A percentile compares a stretch with the other conserved stretches of the same genome.
Evolutionary conservation across 352 stramenopile species (phyloP).

Genomic region (Phytophthora hybrid): DNA sequence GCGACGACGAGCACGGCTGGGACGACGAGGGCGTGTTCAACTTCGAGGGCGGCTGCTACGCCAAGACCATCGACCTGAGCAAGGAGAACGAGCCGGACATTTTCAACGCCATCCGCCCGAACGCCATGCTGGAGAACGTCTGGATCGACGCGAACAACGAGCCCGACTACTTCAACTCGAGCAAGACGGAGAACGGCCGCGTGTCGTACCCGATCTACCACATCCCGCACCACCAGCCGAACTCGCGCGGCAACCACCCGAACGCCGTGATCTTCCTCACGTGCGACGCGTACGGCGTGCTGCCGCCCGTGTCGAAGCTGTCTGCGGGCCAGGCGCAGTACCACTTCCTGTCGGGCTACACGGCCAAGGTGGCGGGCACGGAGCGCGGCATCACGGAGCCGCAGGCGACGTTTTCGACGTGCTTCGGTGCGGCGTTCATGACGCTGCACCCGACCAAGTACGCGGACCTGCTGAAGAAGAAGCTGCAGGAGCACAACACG

Average conservation of each 20-base stretch:
- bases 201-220: conserved; percentile 99
- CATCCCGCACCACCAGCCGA: conserved; percentile 95
- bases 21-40: conserved; percentile 99
- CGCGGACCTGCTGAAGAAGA: conserved; percentile 96
- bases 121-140: conserved; percentile 98
- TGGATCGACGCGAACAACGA: conserved; percentile 81
- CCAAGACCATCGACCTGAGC: conserved; percentile 98
- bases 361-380: conserved; percentile 98
- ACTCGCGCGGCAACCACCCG: conserved; percentile 93
- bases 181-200: conserved; percentile 98
- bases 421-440: conserved; percentile 98
- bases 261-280: conserved; percentile 98
- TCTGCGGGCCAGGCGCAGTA: conserved; percentile 96
- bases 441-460: conserved; percentile 97
- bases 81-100: conserved; percentile 98
- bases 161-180: conserved; percentile 96
- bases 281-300: conserved; percentile 98
- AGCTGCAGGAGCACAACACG: conserved; percentile 93
- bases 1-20: conserved; percentile 96
- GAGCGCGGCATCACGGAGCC: conserved; percentile 97
- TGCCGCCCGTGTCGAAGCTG: conserved; percentile 97
- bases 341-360: conserved; percentile 99
- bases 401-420: conserved; percentile 96
- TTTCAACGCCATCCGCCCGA: conserved; percentile 96
- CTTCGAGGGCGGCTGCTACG: conserved; percentile 99